Percentiles rank a stretch among this genome's conserved stretches.
phyloP scores from a whole-genome alignment of 352 stramenopile species.

The Phytophthora crassamura region DNA sequence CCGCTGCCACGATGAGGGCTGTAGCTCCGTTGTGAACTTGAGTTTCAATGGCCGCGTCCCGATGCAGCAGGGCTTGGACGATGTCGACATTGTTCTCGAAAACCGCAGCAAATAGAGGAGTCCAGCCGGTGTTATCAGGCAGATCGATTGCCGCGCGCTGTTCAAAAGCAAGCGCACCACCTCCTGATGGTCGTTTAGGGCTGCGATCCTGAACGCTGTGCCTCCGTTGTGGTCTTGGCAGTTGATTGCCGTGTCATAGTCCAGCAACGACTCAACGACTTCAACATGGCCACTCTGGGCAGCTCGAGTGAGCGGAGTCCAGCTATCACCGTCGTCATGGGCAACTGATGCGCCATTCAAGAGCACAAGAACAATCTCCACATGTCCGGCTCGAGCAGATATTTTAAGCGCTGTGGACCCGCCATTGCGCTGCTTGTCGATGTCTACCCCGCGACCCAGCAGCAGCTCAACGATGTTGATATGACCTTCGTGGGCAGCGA shows the following conservation, averaged over 20 bases:
- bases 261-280: conserved; percentile 21
- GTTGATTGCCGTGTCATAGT: conserved; percentile 23
- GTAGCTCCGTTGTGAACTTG: conserved; percentile 20
- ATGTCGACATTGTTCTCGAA: conserved; percentile 26
- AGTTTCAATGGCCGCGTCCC: conserved; percentile 9
- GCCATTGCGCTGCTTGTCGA: conserved; percentile 18
- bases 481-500: conserved; percentile 23
- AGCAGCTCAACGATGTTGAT: conserved; percentile 13
- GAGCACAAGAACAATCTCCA: conserved; percentile 15
- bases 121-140: conserved; percentile 25
- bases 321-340: conserved; percentile 10
- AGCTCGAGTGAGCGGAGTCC: conserved; percentile 25
- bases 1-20: conserved; percentile 22
- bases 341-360: conserved; percentile 22
- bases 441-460: conserved; percentile 13
- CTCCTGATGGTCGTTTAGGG: conserved; percentile 23
- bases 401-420: conserved; percentile 23
- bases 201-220: conserved; percentile 30
- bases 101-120: conserved; percentile 28
- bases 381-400: conserved; percentile 10
- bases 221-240: conserved; percentile 28
- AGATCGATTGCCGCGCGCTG: conserved; percentile 15
- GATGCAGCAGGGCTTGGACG: conserved; percentile 14
- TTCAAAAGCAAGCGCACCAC: conserved; percentile 22
- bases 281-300: conserved; percentile 19